Percentiles rank a stretch among this genome's conserved stretches.
These are phyloP conservation scores for Thielaviopsis musarum DNA, from an alignment of 2,329 filamentous ascomycete genomes.

Conservation along the genomic window DNA sequence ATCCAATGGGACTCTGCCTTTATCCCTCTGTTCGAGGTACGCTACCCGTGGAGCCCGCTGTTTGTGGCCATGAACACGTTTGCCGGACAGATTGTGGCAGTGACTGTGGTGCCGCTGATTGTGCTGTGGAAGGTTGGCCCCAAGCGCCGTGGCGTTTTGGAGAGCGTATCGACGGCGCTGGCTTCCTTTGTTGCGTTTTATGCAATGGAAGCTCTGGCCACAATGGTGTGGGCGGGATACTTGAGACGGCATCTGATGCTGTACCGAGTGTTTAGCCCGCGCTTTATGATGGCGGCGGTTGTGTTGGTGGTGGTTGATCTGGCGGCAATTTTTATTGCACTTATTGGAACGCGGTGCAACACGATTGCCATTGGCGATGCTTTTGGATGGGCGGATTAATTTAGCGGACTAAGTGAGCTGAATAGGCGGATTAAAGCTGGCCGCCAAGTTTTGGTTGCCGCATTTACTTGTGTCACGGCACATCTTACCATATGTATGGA, in stretches of 20 bases:
- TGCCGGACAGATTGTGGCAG: conserved; percentile 72
- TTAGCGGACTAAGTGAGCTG: too few species aligned
- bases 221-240: conserved; percentile 79
- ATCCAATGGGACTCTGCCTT: conserved; percentile 97
- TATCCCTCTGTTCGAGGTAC: conserved; percentile 65
- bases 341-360: conserved; percentile 61
- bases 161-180: conserved; percentile 52
- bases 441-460: too few species aligned
- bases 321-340: conserved; percentile 50
- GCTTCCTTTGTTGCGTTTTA: conserved; percentile 68
- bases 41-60: conserved; percentile 79
- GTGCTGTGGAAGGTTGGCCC: conserved; percentile 81
- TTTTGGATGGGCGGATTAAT: conserved; percentile 56
- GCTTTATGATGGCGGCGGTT: conserved; percentile 69
- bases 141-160: conserved; percentile 50
- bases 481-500: too few species aligned
- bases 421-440: conserved; percentile 36
- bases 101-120: conserved; percentile 61
- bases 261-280: conserved; percentile 79
- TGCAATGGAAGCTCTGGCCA: conserved; percentile 66
- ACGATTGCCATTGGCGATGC: conserved; percentile 66
- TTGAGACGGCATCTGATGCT: conserved; percentile 88
- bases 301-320: conserved; percentile 64
- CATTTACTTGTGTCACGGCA: too few species aligned
- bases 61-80: conserved; percentile 75